These are phyloP conservation scores for Candida corydali DNA, from an alignment of 805 yeast species.

Conservation along the genomic window DNA sequence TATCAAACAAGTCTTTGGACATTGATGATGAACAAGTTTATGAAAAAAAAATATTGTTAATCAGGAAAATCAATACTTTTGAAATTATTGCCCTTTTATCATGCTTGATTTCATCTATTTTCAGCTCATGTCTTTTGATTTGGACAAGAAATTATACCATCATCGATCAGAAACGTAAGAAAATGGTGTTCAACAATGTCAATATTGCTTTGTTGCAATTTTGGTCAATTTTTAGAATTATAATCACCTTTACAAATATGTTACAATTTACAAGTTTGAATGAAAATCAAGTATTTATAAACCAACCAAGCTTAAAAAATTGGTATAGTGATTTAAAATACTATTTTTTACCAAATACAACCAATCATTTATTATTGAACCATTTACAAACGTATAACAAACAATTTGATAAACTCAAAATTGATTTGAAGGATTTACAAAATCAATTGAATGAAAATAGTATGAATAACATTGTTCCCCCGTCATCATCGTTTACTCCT, in stretches of 20 bases:
- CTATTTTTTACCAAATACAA: slow-evolving; percentile 8
- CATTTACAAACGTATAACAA: slow-evolving; percentile 5
- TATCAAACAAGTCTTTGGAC: neutral
- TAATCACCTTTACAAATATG: slow-evolving; percentile 7
- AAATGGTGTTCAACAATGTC: slow-evolving; percentile 30
- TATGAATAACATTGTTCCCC: no score
- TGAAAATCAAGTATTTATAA: slow-evolving; percentile 1
- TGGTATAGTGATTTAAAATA: slow-evolving; percentile 9
- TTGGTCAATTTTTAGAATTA: slow-evolving; percentile 9
- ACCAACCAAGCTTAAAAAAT: slow-evolving; percentile 1
- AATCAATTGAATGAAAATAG: no score
- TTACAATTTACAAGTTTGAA: slow-evolving; percentile 8
- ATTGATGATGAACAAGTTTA: neutral
- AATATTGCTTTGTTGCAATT: slow-evolving; percentile 32
- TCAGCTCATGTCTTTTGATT: slow-evolving; percentile 25
- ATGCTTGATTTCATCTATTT: slow-evolving; percentile 23
- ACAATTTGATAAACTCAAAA: slow-evolving; percentile 8
- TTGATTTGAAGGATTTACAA: slow-evolving; percentile 6
- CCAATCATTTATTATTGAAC: slow-evolving; percentile 6
- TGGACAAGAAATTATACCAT: slow-evolving; percentile 22
- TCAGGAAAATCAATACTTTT: slow-evolving; percentile 12
- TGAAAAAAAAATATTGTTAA: slow-evolving; percentile 8
- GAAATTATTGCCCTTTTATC: slow-evolving; percentile 18
- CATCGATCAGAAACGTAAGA: slow-evolving; percentile 21
- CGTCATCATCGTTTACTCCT: slow-evolving; percentile 9